Percentiles rank a stretch among this genome's conserved stretches.
Evolutionary conservation across 805 yeast genomes (phyloP).

Genomic region (Candida chilensis): DNA sequence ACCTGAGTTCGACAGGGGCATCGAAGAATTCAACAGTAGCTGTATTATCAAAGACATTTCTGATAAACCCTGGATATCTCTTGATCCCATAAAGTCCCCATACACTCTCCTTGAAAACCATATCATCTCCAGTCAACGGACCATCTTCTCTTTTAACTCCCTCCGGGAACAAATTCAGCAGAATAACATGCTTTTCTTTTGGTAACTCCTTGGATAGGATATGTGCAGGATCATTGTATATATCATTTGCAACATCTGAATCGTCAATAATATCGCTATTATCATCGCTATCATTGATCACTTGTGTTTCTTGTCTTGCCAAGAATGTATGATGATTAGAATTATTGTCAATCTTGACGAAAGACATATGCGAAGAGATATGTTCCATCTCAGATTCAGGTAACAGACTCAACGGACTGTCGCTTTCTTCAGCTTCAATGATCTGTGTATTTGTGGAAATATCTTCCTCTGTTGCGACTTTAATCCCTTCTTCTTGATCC

Average conservation of each 20-base stretch:
- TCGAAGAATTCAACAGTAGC: constrained; percentile 29
- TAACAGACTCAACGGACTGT: too few relatives aligned
- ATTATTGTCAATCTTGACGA: too few relatives aligned
- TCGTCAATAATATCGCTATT: constrained; percentile 1
- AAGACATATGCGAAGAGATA: too few relatives aligned
- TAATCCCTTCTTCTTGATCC: too few relatives aligned
- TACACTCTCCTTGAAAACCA: constrained; percentile 25
- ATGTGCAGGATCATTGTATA: neutral
- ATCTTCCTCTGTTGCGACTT: too few relatives aligned
- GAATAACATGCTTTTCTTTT: constrained; percentile 3
- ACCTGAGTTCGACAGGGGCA: constrained; percentile 20
- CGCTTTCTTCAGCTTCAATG: too few relatives aligned
- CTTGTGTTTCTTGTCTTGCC: constrained; percentile 1
- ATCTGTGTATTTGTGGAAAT: too few relatives aligned
- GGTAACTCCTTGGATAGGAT: neutral
- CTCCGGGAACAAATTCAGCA: too few relatives aligned
- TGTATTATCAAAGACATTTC: constrained; percentile 14
- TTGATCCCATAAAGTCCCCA: constrained; percentile 45
- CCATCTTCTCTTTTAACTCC: constrained; percentile 4
- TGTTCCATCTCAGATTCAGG: too few relatives aligned
- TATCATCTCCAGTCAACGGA: constrained; percentile 13
- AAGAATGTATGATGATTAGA: too few relatives aligned
- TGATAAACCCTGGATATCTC: constrained; percentile 40
- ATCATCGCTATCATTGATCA: neutral
- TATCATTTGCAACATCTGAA: constrained; percentile 3